phyloP scores from a whole-genome alignment of 2,329 filamentous ascomycete species.

The Talaromyces sp. region DNA sequence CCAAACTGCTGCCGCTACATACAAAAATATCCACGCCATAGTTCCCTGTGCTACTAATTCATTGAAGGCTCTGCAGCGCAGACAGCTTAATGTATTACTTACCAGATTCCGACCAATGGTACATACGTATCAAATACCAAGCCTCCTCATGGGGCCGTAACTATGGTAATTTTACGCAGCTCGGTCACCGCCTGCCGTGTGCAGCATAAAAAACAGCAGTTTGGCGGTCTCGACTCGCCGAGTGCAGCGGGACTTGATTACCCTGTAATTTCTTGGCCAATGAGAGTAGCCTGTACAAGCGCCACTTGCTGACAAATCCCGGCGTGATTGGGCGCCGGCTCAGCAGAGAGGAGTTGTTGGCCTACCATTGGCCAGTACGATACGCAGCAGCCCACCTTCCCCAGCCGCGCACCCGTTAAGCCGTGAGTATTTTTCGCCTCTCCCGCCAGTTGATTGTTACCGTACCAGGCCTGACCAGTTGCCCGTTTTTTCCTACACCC shows the following conservation, averaged over 20 bases:
- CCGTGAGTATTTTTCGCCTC: slow-evolving; percentile 3
- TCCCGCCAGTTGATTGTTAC: slow-evolving; percentile 1
- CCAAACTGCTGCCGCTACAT: no score
- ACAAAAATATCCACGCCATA: no score
- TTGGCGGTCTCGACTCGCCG: slow-evolving; percentile 12
- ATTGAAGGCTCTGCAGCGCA: neutral
- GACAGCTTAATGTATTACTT: neutral
- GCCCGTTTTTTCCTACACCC: slow-evolving; percentile 23
- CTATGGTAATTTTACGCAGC: neutral
- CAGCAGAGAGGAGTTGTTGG: neutral
- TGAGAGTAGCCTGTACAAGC: neutral
- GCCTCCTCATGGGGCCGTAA: neutral
- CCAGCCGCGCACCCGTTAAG: slow-evolving; percentile 13
- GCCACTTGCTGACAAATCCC: neutral
- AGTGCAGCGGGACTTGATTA: slow-evolving; percentile 3
- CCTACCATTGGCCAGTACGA: slow-evolving; percentile 1
- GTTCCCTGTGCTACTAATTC: no score
- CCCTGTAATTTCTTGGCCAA: neutral
- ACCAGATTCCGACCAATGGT: neutral
- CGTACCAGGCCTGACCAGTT: neutral
- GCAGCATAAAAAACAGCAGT: slow-evolving; percentile 4
- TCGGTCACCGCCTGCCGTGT: slow-evolving; percentile 14
- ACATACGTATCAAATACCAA: neutral
- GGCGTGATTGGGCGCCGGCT: neutral
- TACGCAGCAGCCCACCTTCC: neutral